These are phyloP conservation scores for Hibiscus tridactylites DNA, from an alignment of 345 rosid species.

Conservation along the genomic window DNA sequence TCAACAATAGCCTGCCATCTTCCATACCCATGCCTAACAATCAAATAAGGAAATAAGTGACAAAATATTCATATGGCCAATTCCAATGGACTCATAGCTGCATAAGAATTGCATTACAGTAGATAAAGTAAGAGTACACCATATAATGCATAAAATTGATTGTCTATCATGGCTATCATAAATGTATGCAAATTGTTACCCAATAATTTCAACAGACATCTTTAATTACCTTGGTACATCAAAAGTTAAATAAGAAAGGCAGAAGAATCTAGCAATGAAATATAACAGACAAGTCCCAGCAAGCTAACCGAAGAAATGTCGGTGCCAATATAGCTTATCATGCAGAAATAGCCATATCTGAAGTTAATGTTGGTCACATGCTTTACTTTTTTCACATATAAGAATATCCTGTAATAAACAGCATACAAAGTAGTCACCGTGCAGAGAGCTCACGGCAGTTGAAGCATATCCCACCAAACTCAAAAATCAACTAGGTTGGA, in stretches of 20 bases:
- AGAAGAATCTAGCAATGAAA: not conserved
- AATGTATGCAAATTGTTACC: not conserved
- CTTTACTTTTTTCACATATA: not conserved
- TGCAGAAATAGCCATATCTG: not conserved
- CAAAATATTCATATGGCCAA: not conserved
- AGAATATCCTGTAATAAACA: not conserved
- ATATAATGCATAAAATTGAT: not conserved
- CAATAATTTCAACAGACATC: not conserved
- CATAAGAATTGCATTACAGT: not conserved
- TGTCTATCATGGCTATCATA: not conserved
- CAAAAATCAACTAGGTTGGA: not conserved
- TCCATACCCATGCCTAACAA: slow-evolving; percentile 91
- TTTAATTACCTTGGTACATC: not conserved
- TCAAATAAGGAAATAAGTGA: not conserved
- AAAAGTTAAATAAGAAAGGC: not conserved
- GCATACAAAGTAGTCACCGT: not conserved
- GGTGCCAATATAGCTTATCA: not conserved
- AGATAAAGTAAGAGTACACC: not conserved
- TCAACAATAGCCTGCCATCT: slow-evolving; percentile 99
- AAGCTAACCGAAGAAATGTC: not conserved
- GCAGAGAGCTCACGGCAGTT: not conserved
- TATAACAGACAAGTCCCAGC: not conserved
- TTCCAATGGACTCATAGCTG: not conserved
- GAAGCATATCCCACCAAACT: not conserved
- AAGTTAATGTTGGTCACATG: not conserved